Conservation (phyloP, 108 stramenopile genomes). For the Nitzschia sp. region DNA sequence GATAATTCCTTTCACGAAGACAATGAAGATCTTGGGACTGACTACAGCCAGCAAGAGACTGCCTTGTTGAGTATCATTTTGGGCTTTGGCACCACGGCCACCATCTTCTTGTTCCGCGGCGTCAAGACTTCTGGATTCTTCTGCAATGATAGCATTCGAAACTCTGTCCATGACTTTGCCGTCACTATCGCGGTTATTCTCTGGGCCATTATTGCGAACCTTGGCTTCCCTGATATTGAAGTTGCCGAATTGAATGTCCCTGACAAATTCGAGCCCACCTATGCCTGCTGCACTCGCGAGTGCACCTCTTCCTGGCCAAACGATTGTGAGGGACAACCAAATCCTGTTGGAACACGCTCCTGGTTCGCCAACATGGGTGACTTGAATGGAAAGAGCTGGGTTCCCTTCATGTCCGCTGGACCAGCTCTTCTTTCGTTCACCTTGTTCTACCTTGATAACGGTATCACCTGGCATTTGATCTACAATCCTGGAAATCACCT, state of each 20-base stretch:
- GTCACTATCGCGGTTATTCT: constrained; percentile 33
- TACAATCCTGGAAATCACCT: constrained; percentile 32
- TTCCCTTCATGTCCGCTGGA: constrained; percentile 50
- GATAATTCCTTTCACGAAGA: constrained; percentile 23
- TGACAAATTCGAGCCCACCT: constrained; percentile 49
- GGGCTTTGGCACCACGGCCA: constrained; percentile 37
- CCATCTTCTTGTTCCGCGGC: constrained; percentile 40
- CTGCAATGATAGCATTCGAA: constrained; percentile 39
- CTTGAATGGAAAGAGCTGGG: constrained; percentile 52
- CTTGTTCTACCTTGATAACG: constrained; percentile 51
- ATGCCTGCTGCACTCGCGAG: constrained; percentile 35
- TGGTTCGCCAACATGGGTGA: constrained; percentile 51
- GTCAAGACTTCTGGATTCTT: constrained; percentile 41
- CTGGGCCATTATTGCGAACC: constrained; percentile 35
- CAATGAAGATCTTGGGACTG: constrained; percentile 23
- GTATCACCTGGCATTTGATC: constrained; percentile 52
- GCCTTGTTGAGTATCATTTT: constrained; percentile 41
- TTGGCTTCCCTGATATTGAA: constrained; percentile 24
- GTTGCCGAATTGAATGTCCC: constrained; percentile 53
- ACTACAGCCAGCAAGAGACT: constrained; percentile 35
- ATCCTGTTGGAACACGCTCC: constrained; percentile 28
- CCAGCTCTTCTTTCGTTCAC: constrained; percentile 58
- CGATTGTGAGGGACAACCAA: constrained; percentile 46
- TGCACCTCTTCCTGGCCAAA: constrained; percentile 44
- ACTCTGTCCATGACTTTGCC: constrained; percentile 53